Base-by-base conservation (phyloP, 495 filamentous ascomycete species). In the Aspergillus campestris region DNA sequence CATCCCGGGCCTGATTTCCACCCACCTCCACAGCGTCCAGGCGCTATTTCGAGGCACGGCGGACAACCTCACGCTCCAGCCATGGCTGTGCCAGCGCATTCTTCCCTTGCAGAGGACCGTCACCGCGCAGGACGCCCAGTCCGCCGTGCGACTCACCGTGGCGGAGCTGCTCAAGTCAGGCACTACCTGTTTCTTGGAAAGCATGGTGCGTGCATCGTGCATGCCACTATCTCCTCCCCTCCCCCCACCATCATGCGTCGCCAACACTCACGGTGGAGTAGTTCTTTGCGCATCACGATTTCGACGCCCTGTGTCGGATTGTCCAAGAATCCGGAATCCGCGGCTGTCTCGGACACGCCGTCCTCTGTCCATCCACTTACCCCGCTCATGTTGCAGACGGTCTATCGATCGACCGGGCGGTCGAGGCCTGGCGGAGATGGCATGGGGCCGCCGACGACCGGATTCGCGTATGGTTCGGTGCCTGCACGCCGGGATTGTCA, bases 401-500 rank as follows among this genome's bases (percentile, higher is more conserved):
- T 2, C 66, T 56, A 11, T 72, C 67, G 0, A 57, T 75, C 2
- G 35, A 60, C 6, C 69, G 69, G 0, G 65, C 65, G 2, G n/a
- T 75, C 11, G 55, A 58, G 18, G 70, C 69, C 67, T 65, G 63
- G 57, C 61, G 70, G 60, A 72, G 67, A 34, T 75, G 70, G 70
- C 56, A 72, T 61, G 67, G 71, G 18, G 50, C 60, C 32, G 58
- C 67, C 34, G 56, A 73, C 46, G 69, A 68, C 40, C 57, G 73
- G 3, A 71, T 76, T 32, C 58, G 65, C 1, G 69, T 76, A 5
- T 76, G 73, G 73, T 73, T 74, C 52, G 70, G 70, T 9, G 71
- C 71, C 1, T 58, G 68, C 32, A 74, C 72, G 6, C 70, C 72
- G 10, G 69, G 72, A 38, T 69, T 69, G 67, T 73, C 52, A 14